phyloP scores from a whole-genome alignment of 2,329 filamentous ascomycete genomes.

The Bipolaris bicolor region DNA sequence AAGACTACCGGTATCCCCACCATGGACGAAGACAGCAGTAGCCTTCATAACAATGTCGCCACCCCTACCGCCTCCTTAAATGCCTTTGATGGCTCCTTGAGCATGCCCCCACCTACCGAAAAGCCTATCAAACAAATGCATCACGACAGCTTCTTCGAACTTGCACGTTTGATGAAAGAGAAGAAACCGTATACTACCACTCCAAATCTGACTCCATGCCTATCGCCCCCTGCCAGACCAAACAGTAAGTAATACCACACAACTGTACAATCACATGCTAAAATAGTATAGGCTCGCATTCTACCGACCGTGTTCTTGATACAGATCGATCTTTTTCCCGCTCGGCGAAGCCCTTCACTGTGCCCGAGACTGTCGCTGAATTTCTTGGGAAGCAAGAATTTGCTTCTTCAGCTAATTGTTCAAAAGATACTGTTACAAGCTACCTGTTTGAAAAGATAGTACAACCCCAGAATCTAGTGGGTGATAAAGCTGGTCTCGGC shows the following conservation, averaged over 20 bases:
- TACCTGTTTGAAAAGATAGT: slow-evolving; percentile 5
- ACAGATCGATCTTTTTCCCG: slow-evolving; percentile 11
- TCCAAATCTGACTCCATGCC: not conserved
- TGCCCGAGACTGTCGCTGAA: slow-evolving; percentile 12
- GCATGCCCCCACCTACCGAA: not conserved
- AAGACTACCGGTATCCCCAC: slow-evolving; percentile 21
- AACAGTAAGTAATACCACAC: slow-evolving; percentile 9
- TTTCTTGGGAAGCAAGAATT: slow-evolving; percentile 14
- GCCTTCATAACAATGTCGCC: no score
- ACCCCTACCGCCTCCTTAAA: not conserved
- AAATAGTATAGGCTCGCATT: slow-evolving; percentile 11
- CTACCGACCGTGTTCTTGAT: not conserved
- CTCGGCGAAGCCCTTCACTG: slow-evolving; percentile 1
- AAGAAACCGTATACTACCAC: slow-evolving; percentile 22
- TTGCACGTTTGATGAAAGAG: slow-evolving; percentile 24
- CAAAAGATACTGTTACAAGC: not conserved
- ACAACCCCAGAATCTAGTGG: slow-evolving; percentile 5
- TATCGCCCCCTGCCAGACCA: not conserved
- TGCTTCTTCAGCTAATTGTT: not conserved
- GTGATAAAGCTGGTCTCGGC: not conserved
- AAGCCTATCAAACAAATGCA: not conserved
- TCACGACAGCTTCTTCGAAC: slow-evolving; percentile 28
- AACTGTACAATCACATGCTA: not conserved
- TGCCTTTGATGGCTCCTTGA: not conserved
- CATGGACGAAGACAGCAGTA: slow-evolving; percentile 3